Evolutionary conservation across 2,329 filamentous ascomycete species (phyloP).

Genomic region (Alternaria consortialis): DNA sequence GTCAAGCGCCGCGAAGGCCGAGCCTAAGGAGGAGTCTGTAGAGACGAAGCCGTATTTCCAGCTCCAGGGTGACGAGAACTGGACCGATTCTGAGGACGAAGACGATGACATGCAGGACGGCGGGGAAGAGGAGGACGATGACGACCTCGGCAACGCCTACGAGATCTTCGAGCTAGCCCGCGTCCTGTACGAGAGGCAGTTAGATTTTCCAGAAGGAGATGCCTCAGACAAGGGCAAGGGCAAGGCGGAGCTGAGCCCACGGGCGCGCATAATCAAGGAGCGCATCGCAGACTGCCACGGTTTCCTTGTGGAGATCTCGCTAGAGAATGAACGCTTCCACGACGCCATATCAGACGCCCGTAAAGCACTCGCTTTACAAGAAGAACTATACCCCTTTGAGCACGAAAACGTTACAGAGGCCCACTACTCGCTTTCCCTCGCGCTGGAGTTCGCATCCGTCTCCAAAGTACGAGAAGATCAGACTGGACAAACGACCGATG

Average conservation of each 20-base stretch:
- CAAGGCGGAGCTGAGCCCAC: constrained; percentile 55
- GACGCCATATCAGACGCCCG: constrained; percentile 87
- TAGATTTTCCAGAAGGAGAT: constrained; percentile 55
- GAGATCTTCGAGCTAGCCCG: constrained; percentile 71
- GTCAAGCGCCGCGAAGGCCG: constrained; percentile 43
- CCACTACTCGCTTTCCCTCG: constrained; percentile 94
- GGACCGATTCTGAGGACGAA: constrained; percentile 76
- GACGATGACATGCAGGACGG: constrained; percentile 67
- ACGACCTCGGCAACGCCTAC: constrained; percentile 71
- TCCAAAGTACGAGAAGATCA: constrained; percentile 67
- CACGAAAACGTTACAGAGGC: constrained; percentile 90
- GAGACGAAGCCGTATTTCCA: constrained; percentile 84
- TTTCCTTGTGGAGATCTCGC: constrained; percentile 92
- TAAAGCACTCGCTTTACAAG: constrained; percentile 79
- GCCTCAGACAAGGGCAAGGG: constrained; percentile 56
- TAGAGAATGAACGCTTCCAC: constrained; percentile 92
- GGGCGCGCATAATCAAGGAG: constrained; percentile 66
- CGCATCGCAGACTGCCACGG: constrained; percentile 93
- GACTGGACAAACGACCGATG: constrained; percentile 49
- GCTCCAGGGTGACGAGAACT: constrained; percentile 94
- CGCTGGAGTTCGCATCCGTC: constrained; percentile 90
- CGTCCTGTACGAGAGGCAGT: constrained; percentile 65
- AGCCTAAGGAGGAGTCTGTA: constrained; percentile 57
- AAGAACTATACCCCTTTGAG: constrained; percentile 79
- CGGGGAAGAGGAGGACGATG: constrained; percentile 62